phyloP scores from a whole-genome alignment of 2,329 filamentous ascomycete species.

The Trichoderma gracile region DNA sequence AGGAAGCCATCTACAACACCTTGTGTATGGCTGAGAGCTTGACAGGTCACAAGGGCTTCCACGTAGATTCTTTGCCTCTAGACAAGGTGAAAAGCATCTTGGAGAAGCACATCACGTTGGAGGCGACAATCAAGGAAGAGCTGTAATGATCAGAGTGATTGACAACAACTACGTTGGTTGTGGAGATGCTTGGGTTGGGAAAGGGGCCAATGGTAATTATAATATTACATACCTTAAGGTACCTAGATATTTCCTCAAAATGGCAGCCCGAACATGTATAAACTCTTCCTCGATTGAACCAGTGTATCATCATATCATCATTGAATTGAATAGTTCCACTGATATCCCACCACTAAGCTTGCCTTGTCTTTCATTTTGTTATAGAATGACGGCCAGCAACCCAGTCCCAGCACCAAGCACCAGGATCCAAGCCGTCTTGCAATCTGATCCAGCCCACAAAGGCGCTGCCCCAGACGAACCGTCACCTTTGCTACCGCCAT shows the following conservation, averaged over 20 bases:
- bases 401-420: slow-evolving; percentile 16
- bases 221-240: too few relatives aligned
- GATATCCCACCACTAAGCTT: background rate
- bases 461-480: slow-evolving; percentile 7
- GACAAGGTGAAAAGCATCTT: slow-evolving; percentile 49
- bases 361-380: background rate
- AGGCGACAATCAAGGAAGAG: background rate
- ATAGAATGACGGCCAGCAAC: slow-evolving; percentile 17
- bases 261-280: too few relatives aligned
- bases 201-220: too few relatives aligned
- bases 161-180: background rate
- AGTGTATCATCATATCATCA: fast-evolving
- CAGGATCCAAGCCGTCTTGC: slow-evolving; percentile 5
- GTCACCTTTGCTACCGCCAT: background rate
- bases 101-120: slow-evolving; percentile 33
- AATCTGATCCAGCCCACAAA: slow-evolving; percentile 16
- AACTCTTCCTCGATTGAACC: background rate
- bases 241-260: background rate
- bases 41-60: slow-evolving; percentile 53
- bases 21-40: slow-evolving; percentile 62
- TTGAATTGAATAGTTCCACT: too few relatives aligned
- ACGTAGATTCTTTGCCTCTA: slow-evolving; percentile 52
- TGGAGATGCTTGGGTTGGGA: too few relatives aligned
- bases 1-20: slow-evolving; percentile 67
- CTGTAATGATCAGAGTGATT: background rate